Conservation (phyloP, 495 filamentous ascomycete species). For the Aspergillus kassunensis region DNA sequence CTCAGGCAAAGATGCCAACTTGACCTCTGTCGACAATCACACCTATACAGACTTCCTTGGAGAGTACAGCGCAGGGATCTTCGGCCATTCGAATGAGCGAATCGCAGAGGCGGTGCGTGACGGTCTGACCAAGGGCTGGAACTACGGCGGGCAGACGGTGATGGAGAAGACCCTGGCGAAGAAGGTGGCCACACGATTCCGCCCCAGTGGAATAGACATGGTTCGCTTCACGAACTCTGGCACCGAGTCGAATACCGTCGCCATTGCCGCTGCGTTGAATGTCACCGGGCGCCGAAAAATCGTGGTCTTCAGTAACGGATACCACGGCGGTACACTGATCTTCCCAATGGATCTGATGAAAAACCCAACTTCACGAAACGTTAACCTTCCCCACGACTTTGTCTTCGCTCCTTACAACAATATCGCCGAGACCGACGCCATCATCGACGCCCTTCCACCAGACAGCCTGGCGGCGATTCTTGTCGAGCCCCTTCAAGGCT, state of each 20-base stretch:
- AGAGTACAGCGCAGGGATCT: constrained; percentile 44
- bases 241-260: constrained; percentile 51
- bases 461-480: constrained; percentile 60
- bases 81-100: constrained; percentile 40
- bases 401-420: constrained; percentile 49
- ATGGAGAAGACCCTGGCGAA: constrained; percentile 15
- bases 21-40: too few relatives aligned
- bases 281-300: constrained; percentile 38
- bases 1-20: too few relatives aligned
- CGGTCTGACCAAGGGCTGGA: constrained; percentile 5
- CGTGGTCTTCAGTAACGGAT: constrained; percentile 47
- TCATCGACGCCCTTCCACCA: too few relatives aligned
- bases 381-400: constrained; percentile 29
- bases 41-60: constrained; percentile 40
- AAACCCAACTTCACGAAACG: too few relatives aligned
- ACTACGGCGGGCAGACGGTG: neutral
- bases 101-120: constrained; percentile 26
- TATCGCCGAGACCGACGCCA: constrained; percentile 14
- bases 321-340: constrained; percentile 45
- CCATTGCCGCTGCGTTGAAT: constrained; percentile 28
- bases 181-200: constrained; percentile 16
- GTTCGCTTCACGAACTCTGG: constrained; percentile 51
- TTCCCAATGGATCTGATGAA: constrained; percentile 10
- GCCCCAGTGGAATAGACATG: constrained; percentile 31
- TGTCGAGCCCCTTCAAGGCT: constrained; percentile 56